phyloP scores from a whole-genome alignment of 2,329 filamentous ascomycete species.

The Metarhizium album region DNA sequence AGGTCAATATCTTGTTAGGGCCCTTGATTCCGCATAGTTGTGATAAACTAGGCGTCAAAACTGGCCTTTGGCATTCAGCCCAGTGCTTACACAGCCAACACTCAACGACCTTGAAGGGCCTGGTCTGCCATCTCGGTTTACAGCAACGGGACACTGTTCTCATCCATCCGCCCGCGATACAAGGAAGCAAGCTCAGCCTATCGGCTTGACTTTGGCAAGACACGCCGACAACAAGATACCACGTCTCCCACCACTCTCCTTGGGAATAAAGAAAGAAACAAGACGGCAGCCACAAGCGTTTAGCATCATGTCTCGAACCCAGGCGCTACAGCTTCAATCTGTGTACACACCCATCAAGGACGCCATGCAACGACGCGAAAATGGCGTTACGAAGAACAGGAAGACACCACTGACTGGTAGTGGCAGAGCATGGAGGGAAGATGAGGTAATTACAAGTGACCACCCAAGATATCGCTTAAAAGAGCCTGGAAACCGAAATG shows the following conservation, averaged over 20 bases:
- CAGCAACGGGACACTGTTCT: background rate
- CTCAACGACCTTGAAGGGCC: slow-evolving; percentile 11
- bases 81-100: background rate
- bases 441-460: slow-evolving; percentile 50
- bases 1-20: background rate
- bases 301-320: slow-evolving; percentile 37
- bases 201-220: no score
- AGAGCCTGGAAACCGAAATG: background rate
- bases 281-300: background rate
- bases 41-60: background rate
- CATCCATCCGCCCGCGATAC: no score
- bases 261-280: slow-evolving; percentile 10
- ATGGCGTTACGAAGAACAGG: slow-evolving; percentile 52
- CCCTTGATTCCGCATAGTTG: background rate
- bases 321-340: slow-evolving; percentile 31
- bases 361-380: slow-evolving; percentile 45
- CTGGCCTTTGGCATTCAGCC: slow-evolving; percentile 2
- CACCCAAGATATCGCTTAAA: background rate
- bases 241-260: background rate
- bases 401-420: slow-evolving; percentile 62
- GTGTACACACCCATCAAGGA: slow-evolving; percentile 43
- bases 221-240: background rate
- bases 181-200: no score
- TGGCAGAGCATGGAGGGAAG: slow-evolving; percentile 74
- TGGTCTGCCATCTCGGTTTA: slow-evolving; percentile 11